Evolutionary conservation across 108 stramenopile genomes (phyloP).

Genomic region (Cyclostephanos tholiformis): DNA sequence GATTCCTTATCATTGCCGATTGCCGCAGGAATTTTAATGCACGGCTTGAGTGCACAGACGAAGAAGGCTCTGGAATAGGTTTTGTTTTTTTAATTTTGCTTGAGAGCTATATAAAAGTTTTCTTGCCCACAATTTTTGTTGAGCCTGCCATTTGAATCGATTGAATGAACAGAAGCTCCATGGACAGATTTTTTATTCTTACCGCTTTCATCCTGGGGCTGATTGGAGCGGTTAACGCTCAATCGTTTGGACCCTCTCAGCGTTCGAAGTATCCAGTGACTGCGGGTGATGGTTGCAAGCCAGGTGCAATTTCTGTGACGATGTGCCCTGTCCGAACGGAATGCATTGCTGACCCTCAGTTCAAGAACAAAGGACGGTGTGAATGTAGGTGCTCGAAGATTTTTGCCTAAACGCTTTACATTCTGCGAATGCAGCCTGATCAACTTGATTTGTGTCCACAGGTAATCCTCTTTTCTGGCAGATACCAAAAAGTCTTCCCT

Average conservation of each 20-base stretch:
- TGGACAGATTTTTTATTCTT: background rate
- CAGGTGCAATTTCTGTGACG: slow-evolving; percentile 8
- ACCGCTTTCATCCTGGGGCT: background rate
- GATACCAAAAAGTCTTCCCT: slow-evolving; percentile 30
- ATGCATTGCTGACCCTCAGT: slow-evolving; percentile 31
- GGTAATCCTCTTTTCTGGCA: slow-evolving; percentile 39
- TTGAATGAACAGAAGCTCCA: background rate
- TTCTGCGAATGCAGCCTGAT: background rate
- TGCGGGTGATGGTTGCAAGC: slow-evolving; percentile 27
- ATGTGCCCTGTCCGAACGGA: slow-evolving; percentile 40
- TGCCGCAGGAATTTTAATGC: slow-evolving; percentile 73
- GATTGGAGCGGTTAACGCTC: background rate
- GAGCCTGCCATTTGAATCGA: background rate
- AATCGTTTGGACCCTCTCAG: background rate
- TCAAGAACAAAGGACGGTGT: slow-evolving; percentile 36
- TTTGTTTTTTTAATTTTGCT: too few species aligned
- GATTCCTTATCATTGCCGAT: slow-evolving; percentile 74
- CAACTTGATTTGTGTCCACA: background rate
- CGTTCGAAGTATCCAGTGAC: slow-evolving; percentile 9
- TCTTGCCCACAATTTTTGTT: background rate
- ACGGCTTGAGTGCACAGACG: slow-evolving; percentile 50
- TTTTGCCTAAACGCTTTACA: background rate
- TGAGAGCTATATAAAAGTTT: background rate
- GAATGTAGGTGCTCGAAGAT: slow-evolving; percentile 24
- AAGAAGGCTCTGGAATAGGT: too few species aligned